phyloP scores from a whole-genome alignment of 2,329 filamentous ascomycete species.

The Diplodia mutila region DNA sequence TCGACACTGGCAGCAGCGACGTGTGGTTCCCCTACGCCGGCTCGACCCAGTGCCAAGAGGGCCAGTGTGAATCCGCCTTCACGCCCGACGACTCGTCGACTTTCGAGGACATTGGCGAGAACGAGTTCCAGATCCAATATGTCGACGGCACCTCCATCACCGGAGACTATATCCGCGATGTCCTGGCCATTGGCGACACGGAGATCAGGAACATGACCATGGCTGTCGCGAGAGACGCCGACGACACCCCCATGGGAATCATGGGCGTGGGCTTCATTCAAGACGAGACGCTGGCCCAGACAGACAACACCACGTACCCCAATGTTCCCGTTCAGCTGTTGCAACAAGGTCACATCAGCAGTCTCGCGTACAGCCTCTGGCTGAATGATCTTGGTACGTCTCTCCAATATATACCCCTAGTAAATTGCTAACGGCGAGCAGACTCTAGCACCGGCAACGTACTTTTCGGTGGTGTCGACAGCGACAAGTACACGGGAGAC shows the following conservation, averaged over 20 bases:
- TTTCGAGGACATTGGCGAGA: slow-evolving; percentile 11
- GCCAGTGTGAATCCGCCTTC: slow-evolving; percentile 2
- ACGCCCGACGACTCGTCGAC: slow-evolving; percentile 10
- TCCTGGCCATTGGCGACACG: slow-evolving; percentile 12
- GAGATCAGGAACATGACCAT: slow-evolving; percentile 24
- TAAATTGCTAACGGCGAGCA: not conserved
- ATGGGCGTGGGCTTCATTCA: slow-evolving; percentile 23
- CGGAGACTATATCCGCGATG: slow-evolving; percentile 18
- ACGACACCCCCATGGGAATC: slow-evolving; percentile 7
- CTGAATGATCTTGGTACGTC: slow-evolving; percentile 62
- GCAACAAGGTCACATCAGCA: slow-evolving; percentile 62
- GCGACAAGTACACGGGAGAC: slow-evolving; percentile 63
- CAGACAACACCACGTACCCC: slow-evolving; percentile 53
- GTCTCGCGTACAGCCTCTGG: slow-evolving; percentile 66
- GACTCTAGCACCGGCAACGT: slow-evolving; percentile 60
- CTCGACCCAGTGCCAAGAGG: not conserved
- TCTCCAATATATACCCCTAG: slow-evolving; percentile 46
- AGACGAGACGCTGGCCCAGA: slow-evolving; percentile 10
- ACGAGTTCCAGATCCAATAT: slow-evolving; percentile 19
- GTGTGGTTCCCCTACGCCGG: slow-evolving; percentile 15
- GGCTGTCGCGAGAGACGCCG: slow-evolving; percentile 12
- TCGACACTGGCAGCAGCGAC: slow-evolving; percentile 26
- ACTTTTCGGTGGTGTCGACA: slow-evolving; percentile 76
- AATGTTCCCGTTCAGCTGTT: slow-evolving; percentile 72
- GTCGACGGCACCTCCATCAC: slow-evolving; percentile 21